phyloP scores from a whole-genome alignment of 495 filamentous ascomycete genomes.

The Filosporella fistucella region DNA sequence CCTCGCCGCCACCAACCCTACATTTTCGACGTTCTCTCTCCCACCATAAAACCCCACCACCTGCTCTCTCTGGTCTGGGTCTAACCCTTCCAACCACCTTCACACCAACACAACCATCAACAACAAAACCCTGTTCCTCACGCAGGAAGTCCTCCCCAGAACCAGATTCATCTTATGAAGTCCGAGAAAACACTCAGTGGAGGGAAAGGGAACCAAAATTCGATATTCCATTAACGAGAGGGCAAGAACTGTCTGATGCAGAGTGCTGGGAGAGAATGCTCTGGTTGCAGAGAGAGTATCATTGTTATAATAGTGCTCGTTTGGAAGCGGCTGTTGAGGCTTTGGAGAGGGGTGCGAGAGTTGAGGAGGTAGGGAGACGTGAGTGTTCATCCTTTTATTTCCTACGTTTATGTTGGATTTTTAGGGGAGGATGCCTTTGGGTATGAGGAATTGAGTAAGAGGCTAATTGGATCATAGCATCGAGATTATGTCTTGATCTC shows the following conservation, averaged over 20 bases:
- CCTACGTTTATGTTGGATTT: not conserved
- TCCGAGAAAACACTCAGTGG: too few relatives aligned
- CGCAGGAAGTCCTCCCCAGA: not conserved
- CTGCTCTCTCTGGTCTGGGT: not conserved
- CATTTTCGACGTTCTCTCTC: slow-evolving; percentile 6
- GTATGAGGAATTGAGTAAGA: not conserved
- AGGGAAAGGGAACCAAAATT: too few relatives aligned
- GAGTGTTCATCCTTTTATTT: slow-evolving; percentile 5
- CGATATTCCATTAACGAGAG: too few relatives aligned
- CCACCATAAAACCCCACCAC: slow-evolving; percentile 4
- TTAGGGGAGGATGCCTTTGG: not conserved
- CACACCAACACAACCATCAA: too few relatives aligned
- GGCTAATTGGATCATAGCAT: slow-evolving; percentile 13
- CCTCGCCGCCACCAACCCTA: slow-evolving; percentile 5
- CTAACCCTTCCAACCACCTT: too few relatives aligned
- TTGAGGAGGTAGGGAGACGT: slow-evolving; percentile 19
- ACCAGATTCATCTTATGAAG: too few relatives aligned
- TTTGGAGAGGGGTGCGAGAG: slow-evolving; percentile 9
- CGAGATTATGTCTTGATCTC: slow-evolving; percentile 22
- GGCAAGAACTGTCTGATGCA: slow-evolving; percentile 6
- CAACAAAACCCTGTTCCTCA: not conserved
- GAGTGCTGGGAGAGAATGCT: slow-evolving; percentile 23
- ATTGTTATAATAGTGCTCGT: slow-evolving; percentile 23
- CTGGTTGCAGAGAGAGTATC: slow-evolving; percentile 17
- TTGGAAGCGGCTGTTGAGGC: slow-evolving; percentile 24